These are phyloP conservation scores for Takashimella koratensis DNA, from an alignment of 1,284 basidiomycete genomes.

Conservation along the genomic window DNA sequence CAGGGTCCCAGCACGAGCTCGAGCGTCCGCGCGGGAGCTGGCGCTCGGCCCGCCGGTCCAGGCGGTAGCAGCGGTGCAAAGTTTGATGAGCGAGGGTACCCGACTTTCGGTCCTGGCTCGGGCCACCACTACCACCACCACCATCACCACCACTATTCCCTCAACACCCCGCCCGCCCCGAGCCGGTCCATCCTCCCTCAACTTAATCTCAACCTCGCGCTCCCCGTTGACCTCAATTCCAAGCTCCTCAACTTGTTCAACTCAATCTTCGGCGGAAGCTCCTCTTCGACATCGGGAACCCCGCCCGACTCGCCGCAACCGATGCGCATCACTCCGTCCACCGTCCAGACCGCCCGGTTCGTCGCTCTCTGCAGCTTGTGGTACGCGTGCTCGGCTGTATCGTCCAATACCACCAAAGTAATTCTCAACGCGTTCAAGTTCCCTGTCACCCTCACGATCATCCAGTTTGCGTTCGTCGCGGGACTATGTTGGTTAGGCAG, in stretches of 20 bases:
- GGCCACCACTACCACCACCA: neutral
- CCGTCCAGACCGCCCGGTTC: slow-evolving; percentile 40
- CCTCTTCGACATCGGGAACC: neutral
- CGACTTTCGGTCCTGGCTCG: neutral
- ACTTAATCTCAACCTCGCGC: neutral
- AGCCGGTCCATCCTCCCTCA: neutral
- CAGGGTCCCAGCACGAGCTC: neutral
- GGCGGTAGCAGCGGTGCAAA: neutral
- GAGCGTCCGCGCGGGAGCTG: neutral
- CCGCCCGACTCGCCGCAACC: neutral
- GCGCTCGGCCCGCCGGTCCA: too few species aligned
- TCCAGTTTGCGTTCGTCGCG: slow-evolving; percentile 94
- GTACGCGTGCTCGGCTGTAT: slow-evolving; percentile 50
- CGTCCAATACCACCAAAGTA: slow-evolving; percentile 50
- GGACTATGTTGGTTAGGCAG: slow-evolving; percentile 75
- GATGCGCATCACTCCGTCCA: neutral
- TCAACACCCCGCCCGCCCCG: neutral
- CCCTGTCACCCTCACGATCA: slow-evolving; percentile 70
- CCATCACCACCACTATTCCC: neutral
- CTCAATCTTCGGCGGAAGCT: neutral
- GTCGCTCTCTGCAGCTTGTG: slow-evolving; percentile 47
- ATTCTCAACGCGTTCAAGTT: slow-evolving; percentile 49
- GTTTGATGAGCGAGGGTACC: neutral
- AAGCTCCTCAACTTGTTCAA: neutral
- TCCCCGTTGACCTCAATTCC: neutral